phyloP scores from a whole-genome alignment of 2,329 filamentous ascomycete species.

The Sordariomycetes sp. region DNA sequence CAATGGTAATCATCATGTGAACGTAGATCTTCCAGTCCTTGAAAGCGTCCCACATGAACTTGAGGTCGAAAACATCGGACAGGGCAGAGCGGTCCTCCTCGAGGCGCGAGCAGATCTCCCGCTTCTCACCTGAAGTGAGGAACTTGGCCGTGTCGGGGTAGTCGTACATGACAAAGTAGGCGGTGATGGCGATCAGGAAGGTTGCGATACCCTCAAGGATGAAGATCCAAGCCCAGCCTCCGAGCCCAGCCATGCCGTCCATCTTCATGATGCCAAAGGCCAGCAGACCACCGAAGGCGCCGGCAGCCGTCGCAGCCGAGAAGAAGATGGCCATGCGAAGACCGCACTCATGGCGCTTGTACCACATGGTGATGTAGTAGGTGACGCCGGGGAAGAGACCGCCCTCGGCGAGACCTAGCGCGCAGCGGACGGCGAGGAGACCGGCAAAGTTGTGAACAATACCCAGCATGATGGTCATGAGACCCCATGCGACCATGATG shows the following conservation, averaged over 20 bases:
- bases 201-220: constrained; percentile 54
- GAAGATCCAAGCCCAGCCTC: constrained; percentile 75
- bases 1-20: constrained; percentile 54
- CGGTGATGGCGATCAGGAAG: constrained; percentile 35
- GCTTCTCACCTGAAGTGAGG: constrained; percentile 30
- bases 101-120: constrained; percentile 31
- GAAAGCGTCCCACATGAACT: constrained; percentile 45
- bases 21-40: constrained; percentile 41
- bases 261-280: constrained; percentile 52
- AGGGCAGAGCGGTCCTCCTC: constrained; percentile 31
- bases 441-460: constrained; percentile 38
- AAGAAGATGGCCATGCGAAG: constrained; percentile 54
- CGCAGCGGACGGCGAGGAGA: constrained; percentile 36
- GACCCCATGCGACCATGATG: constrained; percentile 45
- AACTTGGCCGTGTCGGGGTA: constrained; percentile 46
- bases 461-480: constrained; percentile 38
- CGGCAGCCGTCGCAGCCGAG: constrained; percentile 46
- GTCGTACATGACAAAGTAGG: constrained; percentile 47
- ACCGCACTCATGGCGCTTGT: constrained; percentile 49
- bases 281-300: constrained; percentile 53
- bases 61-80: constrained; percentile 48
- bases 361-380: constrained; percentile 53
- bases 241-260: constrained; percentile 36
- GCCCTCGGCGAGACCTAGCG: constrained; percentile 41
- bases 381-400: constrained; percentile 54